Evolutionary conservation across 495 filamentous ascomycete genomes (phyloP).

Genomic region (Podospora conica): DNA sequence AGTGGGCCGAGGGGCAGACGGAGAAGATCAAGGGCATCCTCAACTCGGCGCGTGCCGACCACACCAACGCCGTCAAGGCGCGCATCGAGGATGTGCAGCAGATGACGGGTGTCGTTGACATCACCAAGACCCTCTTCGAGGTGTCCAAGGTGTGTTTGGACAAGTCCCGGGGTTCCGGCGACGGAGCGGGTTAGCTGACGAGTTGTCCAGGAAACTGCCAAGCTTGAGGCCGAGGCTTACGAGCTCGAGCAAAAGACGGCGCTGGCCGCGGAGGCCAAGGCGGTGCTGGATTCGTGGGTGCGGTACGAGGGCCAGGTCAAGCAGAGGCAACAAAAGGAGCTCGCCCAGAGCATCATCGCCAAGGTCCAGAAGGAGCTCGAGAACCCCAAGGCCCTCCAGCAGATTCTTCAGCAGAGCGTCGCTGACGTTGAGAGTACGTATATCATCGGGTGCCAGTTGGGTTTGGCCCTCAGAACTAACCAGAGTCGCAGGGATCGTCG

Average conservation of each 20-base stretch:
- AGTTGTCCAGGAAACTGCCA: constrained; percentile 80
- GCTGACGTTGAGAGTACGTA: constrained; percentile 92
- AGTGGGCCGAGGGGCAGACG: constrained; percentile 84
- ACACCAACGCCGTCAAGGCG: constrained; percentile 88
- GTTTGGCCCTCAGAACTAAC: constrained; percentile 19
- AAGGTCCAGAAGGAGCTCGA: constrained; percentile 98
- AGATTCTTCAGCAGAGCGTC: constrained; percentile 93
- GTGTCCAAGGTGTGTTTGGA: constrained; percentile 77
- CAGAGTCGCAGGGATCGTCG: constrained; percentile 41
- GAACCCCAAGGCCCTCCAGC: constrained; percentile 89
- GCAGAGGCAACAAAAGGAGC: constrained; percentile 93
- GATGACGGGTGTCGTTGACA: constrained; percentile 85
- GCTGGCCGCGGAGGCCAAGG: constrained; percentile 84
- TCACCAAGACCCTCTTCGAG: constrained; percentile 94
- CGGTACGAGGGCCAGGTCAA: constrained; percentile 98
- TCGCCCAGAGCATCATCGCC: constrained; percentile 83
- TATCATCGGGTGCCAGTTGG: not conserved
- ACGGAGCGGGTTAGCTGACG: not conserved
- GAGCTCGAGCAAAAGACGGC: constrained; percentile 94
- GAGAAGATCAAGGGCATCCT: constrained; percentile 87
- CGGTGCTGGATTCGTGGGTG: constrained; percentile 95
- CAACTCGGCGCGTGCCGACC: constrained; percentile 86
- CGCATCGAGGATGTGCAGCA: constrained; percentile 91
- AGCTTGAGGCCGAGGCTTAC: constrained; percentile 89
- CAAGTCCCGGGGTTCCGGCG: not conserved